These are phyloP conservation scores for Canavalia gladiata DNA, from an alignment of 306 rosid genomes.

Conservation along the genomic window DNA sequence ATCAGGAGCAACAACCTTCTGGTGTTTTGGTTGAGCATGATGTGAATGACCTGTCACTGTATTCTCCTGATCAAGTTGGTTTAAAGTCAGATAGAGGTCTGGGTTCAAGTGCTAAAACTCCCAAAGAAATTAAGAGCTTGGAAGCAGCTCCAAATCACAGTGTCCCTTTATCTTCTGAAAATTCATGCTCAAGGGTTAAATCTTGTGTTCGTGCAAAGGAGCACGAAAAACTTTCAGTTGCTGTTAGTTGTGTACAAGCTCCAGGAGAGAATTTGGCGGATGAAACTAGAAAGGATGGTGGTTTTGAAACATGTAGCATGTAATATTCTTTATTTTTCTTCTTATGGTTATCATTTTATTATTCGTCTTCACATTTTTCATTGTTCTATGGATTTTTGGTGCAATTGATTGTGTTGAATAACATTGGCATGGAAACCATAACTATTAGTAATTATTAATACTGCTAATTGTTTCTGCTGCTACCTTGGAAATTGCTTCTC, in stretches of 20 bases:
- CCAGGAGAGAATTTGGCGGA: slow-evolving; percentile 53
- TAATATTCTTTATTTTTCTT: slow-evolving; percentile 52
- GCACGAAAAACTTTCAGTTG: slow-evolving; percentile 52
- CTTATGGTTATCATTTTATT: slow-evolving; percentile 12
- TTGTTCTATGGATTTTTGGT: neutral
- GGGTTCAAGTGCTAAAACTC: slow-evolving; percentile 55
- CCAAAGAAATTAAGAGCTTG: slow-evolving; percentile 53
- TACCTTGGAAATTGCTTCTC: slow-evolving; percentile 8
- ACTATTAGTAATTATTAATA: neutral
- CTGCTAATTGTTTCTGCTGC: slow-evolving; percentile 47
- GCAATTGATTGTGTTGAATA: slow-evolving; percentile 13
- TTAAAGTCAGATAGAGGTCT: slow-evolving; percentile 53
- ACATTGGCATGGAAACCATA: slow-evolving; percentile 2
- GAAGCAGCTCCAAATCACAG: slow-evolving; percentile 55
- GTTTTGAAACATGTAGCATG: slow-evolving; percentile 61
- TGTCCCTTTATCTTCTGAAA: slow-evolving; percentile 50
- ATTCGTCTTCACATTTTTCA: slow-evolving; percentile 21
- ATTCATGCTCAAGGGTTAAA: slow-evolving; percentile 53
- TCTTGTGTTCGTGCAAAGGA: slow-evolving; percentile 63
- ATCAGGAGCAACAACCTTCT: slow-evolving; percentile 63
- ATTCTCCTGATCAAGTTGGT: slow-evolving; percentile 70
- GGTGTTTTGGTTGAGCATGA: slow-evolving; percentile 71
- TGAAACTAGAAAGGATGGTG: slow-evolving; percentile 55
- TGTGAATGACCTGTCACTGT: slow-evolving; percentile 62
- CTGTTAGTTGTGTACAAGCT: slow-evolving; percentile 54